Percentiles rank a stretch among this genome's conserved stretches.
Conservation (phyloP, 2,329 filamentous ascomycete genomes). For the Aspergillus floridensis region DNA sequence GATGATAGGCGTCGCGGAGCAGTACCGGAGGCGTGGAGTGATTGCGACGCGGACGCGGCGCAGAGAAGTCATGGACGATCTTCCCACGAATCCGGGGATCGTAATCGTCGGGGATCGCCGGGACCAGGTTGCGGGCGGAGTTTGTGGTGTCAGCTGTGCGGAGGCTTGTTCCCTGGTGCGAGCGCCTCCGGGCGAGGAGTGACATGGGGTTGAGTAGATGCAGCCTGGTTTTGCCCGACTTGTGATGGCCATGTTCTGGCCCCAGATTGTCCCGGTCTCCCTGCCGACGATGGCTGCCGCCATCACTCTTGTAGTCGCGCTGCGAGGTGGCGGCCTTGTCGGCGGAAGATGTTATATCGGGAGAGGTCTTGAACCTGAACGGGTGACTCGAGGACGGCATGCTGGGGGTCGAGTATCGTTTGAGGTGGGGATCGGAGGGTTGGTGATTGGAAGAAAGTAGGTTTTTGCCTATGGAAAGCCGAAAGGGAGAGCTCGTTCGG, state of each 20-base stretch:
- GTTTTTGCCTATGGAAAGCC: constrained; percentile 35
- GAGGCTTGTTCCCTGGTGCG: constrained; percentile 49
- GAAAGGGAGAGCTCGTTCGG: constrained; percentile 38
- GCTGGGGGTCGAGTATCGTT: constrained; percentile 28
- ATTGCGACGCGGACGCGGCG: constrained; percentile 51
- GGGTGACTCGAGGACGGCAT: constrained; percentile 22
- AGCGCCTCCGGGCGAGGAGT: constrained; percentile 56
- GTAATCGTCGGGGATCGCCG: constrained; percentile 59
- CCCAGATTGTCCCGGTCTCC: constrained; percentile 27
- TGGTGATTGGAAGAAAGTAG: constrained; percentile 22
- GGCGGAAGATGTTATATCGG: constrained; percentile 23
- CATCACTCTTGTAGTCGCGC: constrained; percentile 28
- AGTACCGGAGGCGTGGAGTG: constrained; percentile 26
- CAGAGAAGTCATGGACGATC: constrained; percentile 64
- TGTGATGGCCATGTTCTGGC: constrained; percentile 30
- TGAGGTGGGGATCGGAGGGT: constrained; percentile 24
- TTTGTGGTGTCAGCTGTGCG: constrained; percentile 53
- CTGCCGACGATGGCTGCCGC: constrained; percentile 21
- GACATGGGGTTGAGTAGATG: constrained; percentile 62
- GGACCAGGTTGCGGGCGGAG: constrained; percentile 48
- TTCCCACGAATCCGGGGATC: constrained; percentile 63
- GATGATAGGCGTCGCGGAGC: constrained; percentile 12
- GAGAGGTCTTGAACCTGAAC: constrained; percentile 29
- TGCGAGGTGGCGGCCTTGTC: constrained; percentile 24
- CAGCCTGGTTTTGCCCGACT: constrained; percentile 49